Evolutionary conservation across 1,284 basidiomycete genomes (phyloP).

Genomic region (Thecaphora thlaspeos): DNA sequence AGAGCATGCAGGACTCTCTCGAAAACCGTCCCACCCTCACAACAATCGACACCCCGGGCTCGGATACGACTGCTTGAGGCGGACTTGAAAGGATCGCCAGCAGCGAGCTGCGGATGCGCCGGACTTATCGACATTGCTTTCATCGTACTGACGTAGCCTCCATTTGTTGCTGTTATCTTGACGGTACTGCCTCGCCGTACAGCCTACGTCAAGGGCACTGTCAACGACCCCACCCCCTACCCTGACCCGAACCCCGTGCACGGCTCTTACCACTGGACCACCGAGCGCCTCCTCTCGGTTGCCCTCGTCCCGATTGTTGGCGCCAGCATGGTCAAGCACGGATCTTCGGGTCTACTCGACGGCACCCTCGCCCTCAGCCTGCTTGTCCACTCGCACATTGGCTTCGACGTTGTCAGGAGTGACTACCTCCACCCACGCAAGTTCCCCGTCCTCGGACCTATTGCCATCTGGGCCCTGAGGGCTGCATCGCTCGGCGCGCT

Average conservation of each 20-base stretch:
- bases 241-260: conserved; percentile 70
- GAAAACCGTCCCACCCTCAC: too few species aligned
- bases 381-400: conserved; percentile 92
- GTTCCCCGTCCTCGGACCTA: conserved; percentile 72
- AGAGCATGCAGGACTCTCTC: too few species aligned
- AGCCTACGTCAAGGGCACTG: conserved; percentile 90
- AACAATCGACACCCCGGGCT: too few species aligned
- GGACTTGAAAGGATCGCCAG: too few species aligned
- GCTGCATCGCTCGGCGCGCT: conserved; percentile 77
- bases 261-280: conserved; percentile 97
- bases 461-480: conserved; percentile 74
- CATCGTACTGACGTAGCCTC: too few species aligned
- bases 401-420: conserved; percentile 57
- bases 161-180: neutral
- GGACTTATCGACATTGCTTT: too few species aligned
- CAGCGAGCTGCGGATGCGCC: too few species aligned
- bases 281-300: conserved; percentile 86
- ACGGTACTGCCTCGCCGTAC: conserved; percentile 4
- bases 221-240: conserved; percentile 91
- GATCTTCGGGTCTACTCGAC: conserved; percentile 65
- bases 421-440: conserved; percentile 95
- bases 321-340: conserved; percentile 56
- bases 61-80: too few species aligned
- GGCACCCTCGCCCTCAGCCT: conserved; percentile 81
- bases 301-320: conserved; percentile 74